Percentiles rank a stretch among this genome's conserved stretches.
phyloP scores from a whole-genome alignment of 495 filamentous ascomycete species.

The Xylaria palmicola region DNA sequence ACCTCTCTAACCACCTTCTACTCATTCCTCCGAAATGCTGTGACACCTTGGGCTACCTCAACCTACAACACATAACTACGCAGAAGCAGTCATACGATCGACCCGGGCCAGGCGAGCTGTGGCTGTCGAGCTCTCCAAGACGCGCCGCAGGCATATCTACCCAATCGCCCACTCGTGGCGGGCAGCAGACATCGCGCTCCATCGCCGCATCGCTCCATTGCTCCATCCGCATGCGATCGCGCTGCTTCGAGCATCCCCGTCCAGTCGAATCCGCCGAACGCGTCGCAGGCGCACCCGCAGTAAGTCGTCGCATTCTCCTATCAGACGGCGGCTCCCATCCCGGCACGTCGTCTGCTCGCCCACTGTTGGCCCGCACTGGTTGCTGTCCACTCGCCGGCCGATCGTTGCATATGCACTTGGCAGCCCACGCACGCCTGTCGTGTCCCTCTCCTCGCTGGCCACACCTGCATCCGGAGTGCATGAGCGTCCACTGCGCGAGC shows the following conservation, averaged over 20 bases:
- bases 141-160: constrained; percentile 1
- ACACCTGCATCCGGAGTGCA: constrained; percentile 35
- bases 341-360: constrained; percentile 5
- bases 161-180: constrained; percentile 7
- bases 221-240: constrained; percentile 3
- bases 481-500: constrained; percentile 21
- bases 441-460: constrained; percentile 34
- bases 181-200: not conserved
- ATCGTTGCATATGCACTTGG: constrained; percentile 36
- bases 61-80: not conserved
- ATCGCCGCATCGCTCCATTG: not conserved
- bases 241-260: constrained; percentile 24
- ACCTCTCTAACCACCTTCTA: too few relatives aligned
- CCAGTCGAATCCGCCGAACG: constrained; percentile 28
- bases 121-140: not conserved
- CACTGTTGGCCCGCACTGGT: constrained; percentile 2
- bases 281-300: constrained; percentile 19
- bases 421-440: constrained; percentile 27
- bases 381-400: constrained; percentile 27
- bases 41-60: not conserved
- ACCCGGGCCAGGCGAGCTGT: not conserved
- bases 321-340: constrained; percentile 7
- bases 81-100: not conserved
- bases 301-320: constrained; percentile 15
- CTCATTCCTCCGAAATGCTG: not conserved